Conservation (phyloP, 768 basidiomycete species). For the Tulasnella sp. region DNA sequence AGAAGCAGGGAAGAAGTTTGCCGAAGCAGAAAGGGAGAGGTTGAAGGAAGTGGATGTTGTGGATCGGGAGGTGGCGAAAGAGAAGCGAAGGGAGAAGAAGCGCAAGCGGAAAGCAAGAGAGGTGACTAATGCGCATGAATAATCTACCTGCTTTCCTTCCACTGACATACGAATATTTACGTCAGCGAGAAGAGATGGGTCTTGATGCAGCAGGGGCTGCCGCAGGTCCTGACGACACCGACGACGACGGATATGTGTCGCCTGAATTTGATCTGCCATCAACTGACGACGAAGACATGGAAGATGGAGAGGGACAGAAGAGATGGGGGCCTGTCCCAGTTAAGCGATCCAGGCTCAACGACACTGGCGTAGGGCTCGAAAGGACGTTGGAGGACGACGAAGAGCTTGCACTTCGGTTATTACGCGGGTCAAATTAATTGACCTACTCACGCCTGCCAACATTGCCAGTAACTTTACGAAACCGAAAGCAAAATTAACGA, state of each 20-base stretch:
- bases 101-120: slow-evolving; percentile 80
- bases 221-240: slow-evolving; percentile 25
- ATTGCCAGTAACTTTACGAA: background rate
- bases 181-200: slow-evolving; percentile 27
- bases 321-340: slow-evolving; percentile 20
- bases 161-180: background rate
- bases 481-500: background rate
- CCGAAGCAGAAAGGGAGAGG: slow-evolving; percentile 62
- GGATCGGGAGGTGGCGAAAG: slow-evolving; percentile 78
- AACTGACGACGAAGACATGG: slow-evolving; percentile 29
- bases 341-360: slow-evolving; percentile 15
- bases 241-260: slow-evolving; percentile 61
- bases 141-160: background rate
- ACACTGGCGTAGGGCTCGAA: slow-evolving; percentile 31
- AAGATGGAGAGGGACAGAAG: slow-evolving; percentile 19
- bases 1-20: slow-evolving; percentile 61
- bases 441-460: background rate
- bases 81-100: slow-evolving; percentile 88
- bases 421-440: background rate
- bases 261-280: slow-evolving; percentile 56
- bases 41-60: slow-evolving; percentile 59
- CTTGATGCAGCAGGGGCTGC: slow-evolving; percentile 25
- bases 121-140: slow-evolving; percentile 26
- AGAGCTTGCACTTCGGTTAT: slow-evolving; percentile 54
- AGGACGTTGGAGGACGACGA: slow-evolving; percentile 46